A percentile compares a stretch with the other conserved stretches of the same genome.
phyloP scores from a whole-genome alignment of 176 grass and related monocot species.

The Ampelocalamus luodianensis region DNA sequence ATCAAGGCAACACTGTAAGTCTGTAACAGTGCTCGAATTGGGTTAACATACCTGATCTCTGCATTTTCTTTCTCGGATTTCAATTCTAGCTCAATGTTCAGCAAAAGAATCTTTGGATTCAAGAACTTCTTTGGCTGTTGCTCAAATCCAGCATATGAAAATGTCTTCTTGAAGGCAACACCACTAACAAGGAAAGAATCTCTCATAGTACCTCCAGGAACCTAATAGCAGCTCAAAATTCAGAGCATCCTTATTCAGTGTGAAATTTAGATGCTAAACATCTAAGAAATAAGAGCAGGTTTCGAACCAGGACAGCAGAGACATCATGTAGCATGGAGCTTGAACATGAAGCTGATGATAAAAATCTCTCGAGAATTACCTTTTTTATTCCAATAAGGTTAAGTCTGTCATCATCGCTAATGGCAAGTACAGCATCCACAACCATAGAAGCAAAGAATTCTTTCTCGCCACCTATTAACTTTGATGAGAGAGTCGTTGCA shows the following conservation, averaged over 20 bases:
- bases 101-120: conserved; percentile 84
- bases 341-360: background rate
- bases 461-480: conserved; percentile 92
- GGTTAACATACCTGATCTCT: conserved; percentile 68
- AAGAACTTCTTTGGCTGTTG: conserved; percentile 94
- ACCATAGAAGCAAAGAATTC: conserved; percentile 90
- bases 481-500: conserved; percentile 83
- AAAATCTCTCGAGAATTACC: conserved; percentile 42
- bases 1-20: background rate
- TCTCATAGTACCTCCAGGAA: conserved; percentile 90
- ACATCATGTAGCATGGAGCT: background rate
- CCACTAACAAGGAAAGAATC: conserved; percentile 87
- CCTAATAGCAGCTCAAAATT: conserved; percentile 50
- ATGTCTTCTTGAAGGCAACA: conserved; percentile 96
- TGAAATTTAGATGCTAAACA: background rate
- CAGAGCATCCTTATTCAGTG: background rate
- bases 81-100: conserved; percentile 94
- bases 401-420: conserved; percentile 80
- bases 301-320: background rate
- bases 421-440: conserved; percentile 90
- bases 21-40: background rate
- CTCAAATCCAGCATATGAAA: conserved; percentile 95
- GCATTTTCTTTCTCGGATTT: conserved; percentile 98
- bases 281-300: background rate
- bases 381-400: conserved; percentile 96